Evolutionary conservation across 305 asterid genomes (phyloP).

Genomic region (Petunia hybrid): DNA sequence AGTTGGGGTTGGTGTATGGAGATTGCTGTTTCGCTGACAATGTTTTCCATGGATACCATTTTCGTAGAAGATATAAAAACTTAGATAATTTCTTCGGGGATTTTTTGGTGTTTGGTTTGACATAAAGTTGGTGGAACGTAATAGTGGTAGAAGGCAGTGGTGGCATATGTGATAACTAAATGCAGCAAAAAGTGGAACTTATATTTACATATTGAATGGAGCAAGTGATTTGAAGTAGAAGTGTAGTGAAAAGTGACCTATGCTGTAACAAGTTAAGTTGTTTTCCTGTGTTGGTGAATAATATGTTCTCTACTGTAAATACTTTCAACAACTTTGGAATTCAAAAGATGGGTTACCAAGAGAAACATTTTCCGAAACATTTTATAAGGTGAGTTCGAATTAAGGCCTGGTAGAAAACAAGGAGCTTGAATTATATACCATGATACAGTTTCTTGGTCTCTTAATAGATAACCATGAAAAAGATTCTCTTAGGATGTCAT

Average conservation of each 20-base stretch:
- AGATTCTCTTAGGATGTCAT: conserved; percentile 80
- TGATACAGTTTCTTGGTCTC: not conserved
- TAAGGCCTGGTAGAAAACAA: conserved; percentile 9
- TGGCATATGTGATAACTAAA: too few relatives aligned
- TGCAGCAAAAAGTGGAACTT: not conserved
- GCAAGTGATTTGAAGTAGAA: not conserved
- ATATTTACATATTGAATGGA: not conserved
- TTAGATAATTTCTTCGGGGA: too few relatives aligned
- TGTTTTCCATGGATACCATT: too few relatives aligned
- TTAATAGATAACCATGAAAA: conserved; percentile 55
- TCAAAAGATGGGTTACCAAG: not conserved
- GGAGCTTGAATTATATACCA: conserved; percentile 8
- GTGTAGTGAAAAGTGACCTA: not conserved
- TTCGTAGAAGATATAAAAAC: too few relatives aligned
- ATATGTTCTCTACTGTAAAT: not conserved
- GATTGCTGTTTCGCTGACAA: conserved; percentile 13
- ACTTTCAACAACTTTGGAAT: not conserved
- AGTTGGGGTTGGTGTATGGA: not conserved
- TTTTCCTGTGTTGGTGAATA: not conserved
- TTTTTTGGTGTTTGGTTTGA: too few relatives aligned
- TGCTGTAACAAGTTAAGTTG: not conserved
- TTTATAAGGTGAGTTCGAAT: not conserved
- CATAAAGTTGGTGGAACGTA: too few relatives aligned
- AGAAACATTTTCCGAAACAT: not conserved
- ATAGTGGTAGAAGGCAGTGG: too few relatives aligned